phyloP scores from a whole-genome alignment of 768 basidiomycete genomes.

The Lactarius tabidus region DNA sequence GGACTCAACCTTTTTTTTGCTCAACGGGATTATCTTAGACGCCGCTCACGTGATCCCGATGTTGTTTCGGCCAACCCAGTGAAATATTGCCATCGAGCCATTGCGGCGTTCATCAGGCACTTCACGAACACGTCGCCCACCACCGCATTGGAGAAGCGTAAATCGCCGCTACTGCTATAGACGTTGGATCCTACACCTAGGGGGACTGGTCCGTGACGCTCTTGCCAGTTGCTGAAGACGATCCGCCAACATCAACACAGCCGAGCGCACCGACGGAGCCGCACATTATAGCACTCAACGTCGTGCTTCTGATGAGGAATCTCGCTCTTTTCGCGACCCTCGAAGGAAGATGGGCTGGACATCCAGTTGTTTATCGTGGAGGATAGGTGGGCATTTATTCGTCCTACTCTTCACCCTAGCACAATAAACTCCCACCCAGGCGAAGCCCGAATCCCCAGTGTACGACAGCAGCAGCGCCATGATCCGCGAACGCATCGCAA shows the following conservation, averaged over 20 bases:
- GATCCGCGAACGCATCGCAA: conserved; percentile 88
- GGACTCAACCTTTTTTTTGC: conserved; percentile 7
- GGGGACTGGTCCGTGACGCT: neutral
- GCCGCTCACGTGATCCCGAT: conserved; percentile 69
- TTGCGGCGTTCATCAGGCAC: conserved; percentile 68
- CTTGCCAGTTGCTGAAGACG: no score
- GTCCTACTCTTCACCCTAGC: neutral
- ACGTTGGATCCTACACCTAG: neutral
- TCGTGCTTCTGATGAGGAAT: no score
- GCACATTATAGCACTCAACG: neutral
- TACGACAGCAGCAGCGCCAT: conserved; percentile 46
- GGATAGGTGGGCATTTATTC: conserved; percentile 38
- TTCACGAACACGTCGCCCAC: conserved; percentile 49
- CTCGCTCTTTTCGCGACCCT: neutral
- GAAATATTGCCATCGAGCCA: conserved; percentile 76
- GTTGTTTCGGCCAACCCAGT: conserved; percentile 71
- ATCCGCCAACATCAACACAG: no score
- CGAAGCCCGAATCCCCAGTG: conserved; percentile 26
- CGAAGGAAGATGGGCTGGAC: conserved; percentile 53
- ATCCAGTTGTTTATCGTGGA: conserved; percentile 50
- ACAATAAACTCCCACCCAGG: neutral
- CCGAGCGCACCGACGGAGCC: no score
- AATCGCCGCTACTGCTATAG: neutral
- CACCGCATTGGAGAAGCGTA: neutral
- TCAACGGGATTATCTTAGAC: conserved; percentile 38